Evolutionary conservation across 169 alveolate species (phyloP), one percentile per base, ranked within the genome.

Genomic region (Cryptosporidium sp.): DNA sequence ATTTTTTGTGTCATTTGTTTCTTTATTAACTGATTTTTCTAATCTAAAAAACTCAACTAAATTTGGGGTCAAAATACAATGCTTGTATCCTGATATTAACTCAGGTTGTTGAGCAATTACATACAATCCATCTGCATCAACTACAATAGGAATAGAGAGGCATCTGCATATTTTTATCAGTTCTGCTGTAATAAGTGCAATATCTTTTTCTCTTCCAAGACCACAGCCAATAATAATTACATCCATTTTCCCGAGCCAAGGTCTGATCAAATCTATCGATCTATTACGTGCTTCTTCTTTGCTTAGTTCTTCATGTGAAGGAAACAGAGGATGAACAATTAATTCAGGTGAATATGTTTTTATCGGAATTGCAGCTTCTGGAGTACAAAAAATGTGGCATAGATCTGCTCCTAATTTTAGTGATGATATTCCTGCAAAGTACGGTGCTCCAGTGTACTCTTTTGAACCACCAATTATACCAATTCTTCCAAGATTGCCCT

Each of bases 401-500:
- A 96, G 89, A 93, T 97, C 99, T 31, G 96, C 96, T 26, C 99
- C 99, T 65, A 95, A 92, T 69, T 92, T 94, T 48, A 97, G 72
- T 16, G 97, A 89, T 9, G 98, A 92, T 29, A 94, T 93, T 21
- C 98, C 98, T 51, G 97, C 94, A 91, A 96, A 96, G 91, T 85
- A 97, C 7, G 98, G 98, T 12, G 99, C 98, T 12, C 98, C 98
- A 14, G 98, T 93, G 75, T 95, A 97, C 58, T 95, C 97, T 69
- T 92, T 91, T 8, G 96, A 94, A 0, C 99, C 99, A 0, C 99
- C 99, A 16, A 96, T 92, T 37, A 96, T 94, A 51, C 96, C 96
- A 29, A 94, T 86, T 89, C 93, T 93, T 62, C 89, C 89, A 80
- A 80, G 89, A 45, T 14, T 14, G 4, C 89, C 89, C 26, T 80